Evolutionary conservation across 2,329 filamentous ascomycete species (phyloP), one percentile per base, ranked within the genome.

Genomic region (Fusarium algeriense): DNA sequence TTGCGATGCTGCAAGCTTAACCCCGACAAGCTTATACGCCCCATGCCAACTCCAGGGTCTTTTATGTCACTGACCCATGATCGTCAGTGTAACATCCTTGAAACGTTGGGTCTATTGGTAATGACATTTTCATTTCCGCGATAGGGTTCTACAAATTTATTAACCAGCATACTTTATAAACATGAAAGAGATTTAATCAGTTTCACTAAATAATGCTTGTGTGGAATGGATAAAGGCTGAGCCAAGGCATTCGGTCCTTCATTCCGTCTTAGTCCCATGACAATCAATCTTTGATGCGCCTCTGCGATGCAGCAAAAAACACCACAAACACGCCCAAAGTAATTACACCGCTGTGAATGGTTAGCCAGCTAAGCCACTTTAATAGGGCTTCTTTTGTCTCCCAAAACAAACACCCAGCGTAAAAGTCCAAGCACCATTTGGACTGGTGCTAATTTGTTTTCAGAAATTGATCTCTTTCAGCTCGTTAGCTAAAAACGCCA

Each of bases 21-120:
- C 11, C 28, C 37, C 48, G 26, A 62, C 59, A 70, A 70, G 67
- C 68, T 70, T 70, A 70, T 64, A 54, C 52, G 59, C 67, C 67
- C 67, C 56, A 67, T 52, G 46, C 43, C 38, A 56, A 57, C 37
- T 37, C 37, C 67, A 43, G 64, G 64, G 64, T 68, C 64, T 14
- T 44, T 37, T 61, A 60, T 68, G 49, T 67, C 64, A 46, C 63
- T 20, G 46, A 52, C 35, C 57, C 46, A 57, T 43, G 43, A 52
- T 44, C 23, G n/a, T 46, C 28, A n/a, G 30, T 26, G 23, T 37
- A 35, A 12, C 13, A 46, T 57, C 40, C 50, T 44, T 37, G 23
- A 56, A 20, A 20, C 30, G 38, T 15, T 10, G 53, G 32, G 11
- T 14, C 35, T 59, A 48, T 48, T 37, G 43, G 30, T 9, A 32